Percentiles rank a stretch among this genome's conserved stretches.
phyloP scores from a whole-genome alignment of 2,329 filamentous ascomycete species.

The Alternaria sp. region DNA sequence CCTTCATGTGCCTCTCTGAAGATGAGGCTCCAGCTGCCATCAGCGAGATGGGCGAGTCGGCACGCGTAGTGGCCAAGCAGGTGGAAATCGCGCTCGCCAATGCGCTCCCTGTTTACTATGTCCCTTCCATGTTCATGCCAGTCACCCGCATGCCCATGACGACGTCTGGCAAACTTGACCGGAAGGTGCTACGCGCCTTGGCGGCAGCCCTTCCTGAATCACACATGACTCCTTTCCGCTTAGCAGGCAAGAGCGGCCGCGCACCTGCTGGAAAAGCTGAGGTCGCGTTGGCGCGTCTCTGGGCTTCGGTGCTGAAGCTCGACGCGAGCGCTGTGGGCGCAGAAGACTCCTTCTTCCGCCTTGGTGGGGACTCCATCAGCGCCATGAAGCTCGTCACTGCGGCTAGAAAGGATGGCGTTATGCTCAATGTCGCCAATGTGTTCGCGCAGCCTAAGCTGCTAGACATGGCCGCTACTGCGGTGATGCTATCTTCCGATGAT shows the following conservation, averaged over 20 bases:
- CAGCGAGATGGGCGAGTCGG: conserved; percentile 26
- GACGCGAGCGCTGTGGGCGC: conserved; percentile 48
- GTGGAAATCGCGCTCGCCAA: conserved; percentile 36
- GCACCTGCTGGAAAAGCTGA: conserved; percentile 34
- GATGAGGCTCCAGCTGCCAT: conserved; percentile 33
- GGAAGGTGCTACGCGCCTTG: conserved; percentile 48
- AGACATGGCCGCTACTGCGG: conserved; percentile 49
- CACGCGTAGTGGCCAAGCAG: conserved; percentile 28
- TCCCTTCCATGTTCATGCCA: conserved; percentile 54
- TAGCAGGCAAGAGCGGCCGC: conserved; percentile 40
- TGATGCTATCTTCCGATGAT: conserved; percentile 30
- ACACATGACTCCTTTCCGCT: conserved; percentile 29
- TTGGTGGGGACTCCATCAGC: conserved; percentile 57
- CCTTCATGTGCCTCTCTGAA: conserved; percentile 37
- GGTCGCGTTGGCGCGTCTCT: conserved; percentile 39
- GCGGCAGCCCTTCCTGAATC: conserved; percentile 41
- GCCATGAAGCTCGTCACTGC: conserved; percentile 55
- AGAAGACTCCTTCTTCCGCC: conserved; percentile 56
- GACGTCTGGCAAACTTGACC: conserved; percentile 53
- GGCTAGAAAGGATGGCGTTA: conserved; percentile 49
- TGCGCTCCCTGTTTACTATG: conserved; percentile 51
- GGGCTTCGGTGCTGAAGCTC: conserved; percentile 50
- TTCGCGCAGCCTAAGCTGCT: conserved; percentile 53
- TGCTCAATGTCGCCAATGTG: conserved; percentile 53
- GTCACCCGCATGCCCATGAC: conserved; percentile 51